Base-by-base conservation (phyloP, 1,139 yeast species). In the Sugiyamaella neomexicana region DNA sequence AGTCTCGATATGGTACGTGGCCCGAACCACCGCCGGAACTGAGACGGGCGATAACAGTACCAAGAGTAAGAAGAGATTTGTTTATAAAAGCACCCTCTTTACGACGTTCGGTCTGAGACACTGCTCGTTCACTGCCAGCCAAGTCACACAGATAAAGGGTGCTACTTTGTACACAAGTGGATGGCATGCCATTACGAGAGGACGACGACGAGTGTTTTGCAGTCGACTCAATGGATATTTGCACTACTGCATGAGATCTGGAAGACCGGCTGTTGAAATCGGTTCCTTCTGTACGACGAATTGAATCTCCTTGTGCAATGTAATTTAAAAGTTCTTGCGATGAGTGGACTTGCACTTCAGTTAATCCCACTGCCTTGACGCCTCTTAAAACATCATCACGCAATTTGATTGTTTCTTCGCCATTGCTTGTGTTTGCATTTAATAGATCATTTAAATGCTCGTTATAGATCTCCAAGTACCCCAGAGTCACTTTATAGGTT, bases 81-180 rank as follows among this genome's bases (percentile, higher is more conserved):
- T 93, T 93, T 66, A 93, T 93, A 67, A 79, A 91, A 0, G 97
- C 81, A 17, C 98, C 98, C 72, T 93, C 98, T 68, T 89, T 88
- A 56, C 97, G 76, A 63, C 98, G 79, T 64, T 85, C 97, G 0
- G 78, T 72, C 65, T 90, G 89, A 1, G 86, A 79, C 0, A 95
- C 85, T 0, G 97, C 98, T 55, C 89, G 79, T 70, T 93, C 99
- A 15, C 96, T 87, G 20, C 99, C 99, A 0, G 99, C 99, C 65
- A 93, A 78, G 72, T 93, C 99, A 75, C 98, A 93, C 55, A 93
- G 76, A 25, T 95, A 88, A 39, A 93, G 79, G 0, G 93, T 84
- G 36, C 93, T 80, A 36, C 93, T 80, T 15, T 36, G 44, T 27
- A 50, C 15, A 5, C 16, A 13, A n/a, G 34, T 55, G 55, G 41